Evolutionary conservation across 169 alveolate genomes (phyloP).

Genomic region (Miamiensis avidus): DNA sequence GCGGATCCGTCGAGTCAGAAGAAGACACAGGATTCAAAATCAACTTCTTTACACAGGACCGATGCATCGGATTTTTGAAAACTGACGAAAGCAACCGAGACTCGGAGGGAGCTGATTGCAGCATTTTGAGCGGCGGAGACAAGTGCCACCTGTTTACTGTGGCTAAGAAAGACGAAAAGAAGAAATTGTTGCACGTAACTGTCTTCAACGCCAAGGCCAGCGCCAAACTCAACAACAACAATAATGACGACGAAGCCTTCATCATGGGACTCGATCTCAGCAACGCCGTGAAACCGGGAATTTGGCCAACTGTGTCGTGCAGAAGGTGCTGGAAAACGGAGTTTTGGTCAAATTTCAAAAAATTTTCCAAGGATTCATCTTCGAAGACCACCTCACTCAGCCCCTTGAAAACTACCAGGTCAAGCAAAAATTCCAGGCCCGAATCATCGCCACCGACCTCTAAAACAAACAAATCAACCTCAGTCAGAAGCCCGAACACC

Average conservation of each 20-base stretch:
- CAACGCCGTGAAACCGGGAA: slow-evolving; percentile 73
- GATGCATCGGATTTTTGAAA: slow-evolving; percentile 55
- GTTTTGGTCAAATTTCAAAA: slow-evolving; percentile 62
- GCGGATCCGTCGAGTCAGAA: slow-evolving; percentile 62
- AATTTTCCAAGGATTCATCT: slow-evolving; percentile 66
- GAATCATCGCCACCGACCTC: slow-evolving; percentile 66
- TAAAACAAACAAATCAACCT: slow-evolving; percentile 54
- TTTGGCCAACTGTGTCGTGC: slow-evolving; percentile 59
- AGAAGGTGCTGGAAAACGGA: slow-evolving; percentile 62
- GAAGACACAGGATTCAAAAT: slow-evolving; percentile 63
- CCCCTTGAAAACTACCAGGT: slow-evolving; percentile 61
- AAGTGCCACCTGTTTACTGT: slow-evolving; percentile 5
- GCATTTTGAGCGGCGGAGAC: slow-evolving; percentile 13
- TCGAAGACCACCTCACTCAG: slow-evolving; percentile 66
- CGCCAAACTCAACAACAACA: not conserved
- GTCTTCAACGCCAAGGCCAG: slow-evolving; percentile 44
- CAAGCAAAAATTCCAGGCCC: slow-evolving; percentile 62
- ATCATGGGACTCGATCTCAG: slow-evolving; percentile 24
- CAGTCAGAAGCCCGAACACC: slow-evolving; percentile 55
- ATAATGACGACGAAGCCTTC: not conserved
- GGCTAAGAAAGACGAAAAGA: slow-evolving; percentile 24
- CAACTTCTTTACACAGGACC: slow-evolving; percentile 48
- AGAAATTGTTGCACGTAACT: slow-evolving; percentile 16
- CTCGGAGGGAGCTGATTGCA: slow-evolving; percentile 39
- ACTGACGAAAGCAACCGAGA: slow-evolving; percentile 30